Percentiles rank a stretch among this genome's conserved stretches.
Evolutionary conservation across 2,329 filamentous ascomycete species (phyloP).

Genomic region (Fusarium coffeatum): DNA sequence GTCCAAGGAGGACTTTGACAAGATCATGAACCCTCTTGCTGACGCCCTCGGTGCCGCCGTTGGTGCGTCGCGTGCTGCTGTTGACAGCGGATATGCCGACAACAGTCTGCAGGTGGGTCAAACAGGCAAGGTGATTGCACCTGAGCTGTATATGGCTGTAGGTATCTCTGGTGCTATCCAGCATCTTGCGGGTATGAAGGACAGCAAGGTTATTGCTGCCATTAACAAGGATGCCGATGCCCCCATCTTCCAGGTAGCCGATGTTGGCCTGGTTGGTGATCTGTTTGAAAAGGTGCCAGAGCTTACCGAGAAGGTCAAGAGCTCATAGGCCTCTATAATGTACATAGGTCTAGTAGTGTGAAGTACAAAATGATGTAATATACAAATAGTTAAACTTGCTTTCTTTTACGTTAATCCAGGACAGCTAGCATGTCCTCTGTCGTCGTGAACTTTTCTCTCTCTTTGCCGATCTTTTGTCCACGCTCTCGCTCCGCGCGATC

Average conservation of each 20-base stretch:
- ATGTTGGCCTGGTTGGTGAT: constrained; percentile 95
- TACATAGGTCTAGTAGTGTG: constrained; percentile 23
- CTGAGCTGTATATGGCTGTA: constrained; percentile 92
- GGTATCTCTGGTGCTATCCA: constrained; percentile 98
- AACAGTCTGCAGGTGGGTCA: constrained; percentile 98
- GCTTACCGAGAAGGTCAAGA: constrained; percentile 93
- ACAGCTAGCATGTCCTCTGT: constrained; percentile 69
- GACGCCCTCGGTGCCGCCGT: constrained; percentile 95
- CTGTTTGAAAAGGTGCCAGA: constrained; percentile 96
- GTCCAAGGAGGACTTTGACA: constrained; percentile 98
- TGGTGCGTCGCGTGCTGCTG: constrained; percentile 92
- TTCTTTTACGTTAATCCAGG: constrained; percentile 51
- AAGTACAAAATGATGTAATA: constrained; percentile 42
- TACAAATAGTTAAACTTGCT: constrained; percentile 45
- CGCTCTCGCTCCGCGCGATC: constrained; percentile 79
- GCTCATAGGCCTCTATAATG: constrained; percentile 49
- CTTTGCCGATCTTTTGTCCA: constrained; percentile 77
- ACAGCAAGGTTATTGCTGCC: constrained; percentile 98
- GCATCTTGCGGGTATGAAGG: constrained; percentile 99
- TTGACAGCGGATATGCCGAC: constrained; percentile 97
- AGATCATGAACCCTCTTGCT: constrained; percentile 89
- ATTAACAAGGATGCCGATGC: constrained; percentile 99
- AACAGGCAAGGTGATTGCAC: constrained; percentile 98
- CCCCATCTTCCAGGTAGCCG: constrained; percentile 97
- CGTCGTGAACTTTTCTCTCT: constrained; percentile 76